These are phyloP conservation scores for Amanita pallidorosea DNA, from an alignment of 768 basidiomycete species.

Conservation along the genomic window DNA sequence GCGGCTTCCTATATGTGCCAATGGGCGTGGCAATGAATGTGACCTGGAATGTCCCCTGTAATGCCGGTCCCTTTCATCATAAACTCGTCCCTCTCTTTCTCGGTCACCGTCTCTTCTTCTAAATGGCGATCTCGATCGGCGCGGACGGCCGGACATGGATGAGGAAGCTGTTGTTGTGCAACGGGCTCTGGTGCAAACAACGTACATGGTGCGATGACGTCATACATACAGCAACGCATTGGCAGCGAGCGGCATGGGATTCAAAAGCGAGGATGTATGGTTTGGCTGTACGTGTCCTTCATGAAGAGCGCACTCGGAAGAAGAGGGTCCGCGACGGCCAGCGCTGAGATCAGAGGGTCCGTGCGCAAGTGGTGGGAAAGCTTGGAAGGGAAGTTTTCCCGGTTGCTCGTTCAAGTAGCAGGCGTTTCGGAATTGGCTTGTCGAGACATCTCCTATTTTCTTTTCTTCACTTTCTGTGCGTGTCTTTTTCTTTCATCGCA, in stretches of 20 bases:
- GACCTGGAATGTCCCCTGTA: conserved; percentile 4
- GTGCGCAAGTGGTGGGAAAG: conserved; percentile 6
- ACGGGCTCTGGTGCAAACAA: not conserved
- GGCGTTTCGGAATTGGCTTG: conserved; percentile 5
- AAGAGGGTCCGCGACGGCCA: too few species aligned
- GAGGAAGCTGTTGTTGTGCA: not conserved
- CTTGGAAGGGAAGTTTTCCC: conserved; percentile 5
- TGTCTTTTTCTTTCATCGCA: conserved; percentile 18
- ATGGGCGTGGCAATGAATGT: conserved; percentile 3
- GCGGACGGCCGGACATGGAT: not conserved
- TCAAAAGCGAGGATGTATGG: not conserved
- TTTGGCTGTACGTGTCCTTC: too few species aligned
- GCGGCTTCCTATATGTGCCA: not conserved
- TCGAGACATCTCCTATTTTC: conserved; percentile 7
- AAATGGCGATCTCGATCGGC: conserved; percentile 2
- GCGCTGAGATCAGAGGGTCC: conserved; percentile 5
- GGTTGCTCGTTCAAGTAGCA: not conserved
- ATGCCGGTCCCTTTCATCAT: conserved; percentile 2
- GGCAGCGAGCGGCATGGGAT: not conserved
- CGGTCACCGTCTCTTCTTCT: not conserved
- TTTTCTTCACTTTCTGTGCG: conserved; percentile 17
- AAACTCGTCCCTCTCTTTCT: not conserved
- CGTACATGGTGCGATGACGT: not conserved
- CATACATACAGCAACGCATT: not conserved
- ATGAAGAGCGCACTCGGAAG: too few species aligned